These are phyloP conservation scores for Comarum palustre DNA, from an alignment of 306 rosid species.

Conservation along the genomic window DNA sequence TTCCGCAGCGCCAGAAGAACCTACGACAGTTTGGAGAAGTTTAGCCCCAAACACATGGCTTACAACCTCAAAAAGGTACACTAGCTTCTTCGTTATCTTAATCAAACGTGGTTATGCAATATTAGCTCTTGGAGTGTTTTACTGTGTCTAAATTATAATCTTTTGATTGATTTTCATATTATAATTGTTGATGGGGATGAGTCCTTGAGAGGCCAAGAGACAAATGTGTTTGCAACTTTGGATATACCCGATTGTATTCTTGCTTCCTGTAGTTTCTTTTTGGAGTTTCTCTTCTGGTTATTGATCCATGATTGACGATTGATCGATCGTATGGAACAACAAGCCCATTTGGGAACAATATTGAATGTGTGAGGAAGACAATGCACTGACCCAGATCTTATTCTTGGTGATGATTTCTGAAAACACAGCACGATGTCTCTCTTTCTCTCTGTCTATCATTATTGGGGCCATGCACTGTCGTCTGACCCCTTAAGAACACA, in stretches of 20 bases:
- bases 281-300: constrained; percentile 37
- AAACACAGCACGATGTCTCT: constrained; percentile 15
- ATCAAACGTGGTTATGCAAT: neutral
- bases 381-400: constrained; percentile 1
- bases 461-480: constrained; percentile 17
- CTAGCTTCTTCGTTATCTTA: neutral
- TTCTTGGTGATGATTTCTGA: neutral
- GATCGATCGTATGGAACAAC: neutral
- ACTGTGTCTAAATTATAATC: neutral
- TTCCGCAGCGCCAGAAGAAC: constrained; percentile 79
- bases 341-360: constrained; percentile 5
- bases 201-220: neutral
- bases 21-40: constrained; percentile 71
- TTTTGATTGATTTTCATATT: neutral
- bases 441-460: neutral
- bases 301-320: constrained; percentile 30
- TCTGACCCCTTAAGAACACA: neutral
- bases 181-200: neutral
- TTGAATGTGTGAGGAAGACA: constrained; percentile 13
- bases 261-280: constrained; percentile 33
- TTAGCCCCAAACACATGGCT: constrained; percentile 75
- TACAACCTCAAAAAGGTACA: constrained; percentile 82
- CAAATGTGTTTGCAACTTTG: neutral
- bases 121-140: neutral
- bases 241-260: constrained; percentile 22